Base-by-base conservation (phyloP, 371 early-diverging fungal species). In the Mycotypha africana region DNA sequence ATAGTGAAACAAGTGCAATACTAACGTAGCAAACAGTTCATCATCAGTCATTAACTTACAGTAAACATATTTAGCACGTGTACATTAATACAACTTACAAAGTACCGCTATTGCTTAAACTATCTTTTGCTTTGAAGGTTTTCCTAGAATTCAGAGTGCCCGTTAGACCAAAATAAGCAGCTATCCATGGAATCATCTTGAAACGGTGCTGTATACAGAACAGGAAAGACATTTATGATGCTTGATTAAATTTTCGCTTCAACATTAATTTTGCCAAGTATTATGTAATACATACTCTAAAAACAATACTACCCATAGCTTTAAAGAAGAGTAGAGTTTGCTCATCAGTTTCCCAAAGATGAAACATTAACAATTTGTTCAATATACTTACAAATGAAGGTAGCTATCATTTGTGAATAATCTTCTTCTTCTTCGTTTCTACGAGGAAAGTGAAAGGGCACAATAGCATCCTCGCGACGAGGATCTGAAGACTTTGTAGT, bases 221-320 rank as follows among this genome's bases (percentile, higher is more conserved):
- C 5, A 22, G n/a, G n/a, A 12, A 11, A 2, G 38, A 46, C 38
- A 38, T 16, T 16, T 37, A 0, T 32, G n/a, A n/a, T n/a, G n/a
- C n/a, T n/a, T n/a, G n/a, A n/a, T n/a, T n/a, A n/a, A n/a, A 12
- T 23, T 21, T 36, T 3, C 12, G 9, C 19, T 10, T 32, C n/a
- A 1, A 30, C 33, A 11, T 32, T 3, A 7, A 10, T 17, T 9
- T 46, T 25, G 17, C n/a, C 34, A 12, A 21, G 19, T 41, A 9
- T 37, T 34, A 1, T 4, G 42, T 10, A 12, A 39, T n/a, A n/a
- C 58, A 49, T 62, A 71, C 72, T 47, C 73, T 60, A 17, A 66
- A 43, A 47, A 72, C 51, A 40, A 72, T 72, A 42, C 60, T 57
- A 23, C 51, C 64, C 69, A 72, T 68, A 20, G 65, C 73, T 72